These are phyloP conservation scores for Stemphylium beticola DNA, from an alignment of 2,329 filamentous ascomycete species.

Conservation along the genomic window DNA sequence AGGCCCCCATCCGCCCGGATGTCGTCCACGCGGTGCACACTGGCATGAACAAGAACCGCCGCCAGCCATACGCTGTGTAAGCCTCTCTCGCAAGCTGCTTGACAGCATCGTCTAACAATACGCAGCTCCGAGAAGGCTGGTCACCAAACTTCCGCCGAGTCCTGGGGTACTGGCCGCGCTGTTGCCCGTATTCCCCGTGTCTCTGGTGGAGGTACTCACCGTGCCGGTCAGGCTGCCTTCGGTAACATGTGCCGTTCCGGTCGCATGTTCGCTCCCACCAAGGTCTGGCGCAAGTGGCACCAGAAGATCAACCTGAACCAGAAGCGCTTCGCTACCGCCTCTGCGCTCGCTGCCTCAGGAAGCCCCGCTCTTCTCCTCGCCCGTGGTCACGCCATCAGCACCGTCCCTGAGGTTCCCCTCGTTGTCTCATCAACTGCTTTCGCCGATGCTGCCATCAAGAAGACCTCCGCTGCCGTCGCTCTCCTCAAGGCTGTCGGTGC, in stretches of 20 bases:
- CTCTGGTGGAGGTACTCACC: conserved; percentile 99
- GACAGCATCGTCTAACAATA: conserved; percentile 23
- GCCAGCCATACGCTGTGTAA: conserved; percentile 98
- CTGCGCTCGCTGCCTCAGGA: conserved; percentile 94
- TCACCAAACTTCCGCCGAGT: conserved; percentile 99
- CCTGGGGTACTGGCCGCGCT: conserved; percentile 97
- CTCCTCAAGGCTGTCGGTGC: conserved; percentile 93
- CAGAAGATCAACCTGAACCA: conserved; percentile 99
- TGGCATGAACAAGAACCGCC: conserved; percentile 99
- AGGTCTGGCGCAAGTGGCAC: conserved; percentile 99
- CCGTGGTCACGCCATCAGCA: conserved; percentile 93
- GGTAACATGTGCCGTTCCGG: conserved; percentile 99
- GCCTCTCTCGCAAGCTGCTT: conserved; percentile 13
- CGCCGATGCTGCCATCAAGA: conserved; percentile 76
- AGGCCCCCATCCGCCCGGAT: conserved; percentile 93
- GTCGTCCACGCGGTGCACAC: conserved; percentile 99
- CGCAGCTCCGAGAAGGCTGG: conserved; percentile 86
- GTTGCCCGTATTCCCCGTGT: conserved; percentile 99
- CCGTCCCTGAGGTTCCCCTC: conserved; percentile 93
- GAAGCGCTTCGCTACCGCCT: conserved; percentile 98
- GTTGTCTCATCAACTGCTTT: conserved; percentile 93
- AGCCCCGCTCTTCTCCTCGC: conserved; percentile 93
- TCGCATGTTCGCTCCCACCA: conserved; percentile 99
- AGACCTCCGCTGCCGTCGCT: conserved; percentile 84
- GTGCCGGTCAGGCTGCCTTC: conserved; percentile 99